Evolutionary conservation across 2,329 filamentous ascomycete genomes (phyloP).

Genomic region (Acrocalymma vagum): DNA sequence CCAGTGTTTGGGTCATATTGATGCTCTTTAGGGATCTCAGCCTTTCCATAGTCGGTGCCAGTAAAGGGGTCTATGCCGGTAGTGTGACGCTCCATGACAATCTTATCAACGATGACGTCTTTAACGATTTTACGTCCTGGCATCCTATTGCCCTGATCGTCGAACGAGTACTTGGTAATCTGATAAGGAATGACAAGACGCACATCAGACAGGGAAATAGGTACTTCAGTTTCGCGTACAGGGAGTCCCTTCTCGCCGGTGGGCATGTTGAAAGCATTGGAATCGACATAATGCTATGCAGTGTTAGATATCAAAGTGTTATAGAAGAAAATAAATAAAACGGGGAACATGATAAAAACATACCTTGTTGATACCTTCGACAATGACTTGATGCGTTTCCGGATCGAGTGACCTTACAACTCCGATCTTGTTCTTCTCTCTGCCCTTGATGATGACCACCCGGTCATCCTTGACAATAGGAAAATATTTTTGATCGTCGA

Average conservation of each 20-base stretch:
- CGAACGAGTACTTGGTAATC: slow-evolving; percentile 43
- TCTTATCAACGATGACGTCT: slow-evolving; percentile 60
- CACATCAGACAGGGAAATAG: slow-evolving; percentile 74
- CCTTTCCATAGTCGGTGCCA: slow-evolving; percentile 32
- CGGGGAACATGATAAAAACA: background rate
- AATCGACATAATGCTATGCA: slow-evolving; percentile 50
- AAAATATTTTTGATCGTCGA: slow-evolving; percentile 38
- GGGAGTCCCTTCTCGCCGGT: slow-evolving; percentile 45
- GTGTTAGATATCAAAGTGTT: slow-evolving; percentile 5
- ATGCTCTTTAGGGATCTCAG: slow-evolving; percentile 35
- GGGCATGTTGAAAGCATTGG: slow-evolving; percentile 45
- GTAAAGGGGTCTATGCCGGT: slow-evolving; percentile 42
- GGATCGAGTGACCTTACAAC: slow-evolving; percentile 65
- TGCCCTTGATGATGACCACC: slow-evolving; percentile 81
- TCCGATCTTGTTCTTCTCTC: slow-evolving; percentile 85
- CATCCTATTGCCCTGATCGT: slow-evolving; percentile 69
- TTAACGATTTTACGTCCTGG: slow-evolving; percentile 50
- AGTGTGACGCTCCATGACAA: slow-evolving; percentile 41
- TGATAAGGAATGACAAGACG: slow-evolving; percentile 80
- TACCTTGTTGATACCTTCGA: slow-evolving; percentile 54
- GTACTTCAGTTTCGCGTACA: slow-evolving; percentile 59
- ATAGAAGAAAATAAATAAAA: background rate
- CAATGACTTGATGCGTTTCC: slow-evolving; percentile 39
- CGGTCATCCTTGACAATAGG: slow-evolving; percentile 70
- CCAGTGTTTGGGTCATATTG: slow-evolving; percentile 39